These are phyloP conservation scores for Trametes polyzona DNA, from an alignment of 1,284 basidiomycete genomes.

Conservation along the genomic window DNA sequence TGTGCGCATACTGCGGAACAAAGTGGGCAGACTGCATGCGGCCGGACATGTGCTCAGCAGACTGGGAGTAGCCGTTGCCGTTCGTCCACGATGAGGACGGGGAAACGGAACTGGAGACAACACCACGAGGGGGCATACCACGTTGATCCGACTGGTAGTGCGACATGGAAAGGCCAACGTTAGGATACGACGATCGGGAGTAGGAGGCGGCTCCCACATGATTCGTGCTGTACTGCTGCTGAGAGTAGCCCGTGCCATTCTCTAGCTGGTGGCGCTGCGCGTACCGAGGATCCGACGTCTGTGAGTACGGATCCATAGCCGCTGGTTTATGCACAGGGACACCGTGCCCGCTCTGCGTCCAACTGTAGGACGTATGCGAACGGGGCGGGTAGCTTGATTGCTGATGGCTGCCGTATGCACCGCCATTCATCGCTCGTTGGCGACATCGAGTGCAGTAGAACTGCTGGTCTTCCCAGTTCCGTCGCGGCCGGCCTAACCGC, in stretches of 20 bases:
- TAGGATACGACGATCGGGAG: slow-evolving; percentile 24
- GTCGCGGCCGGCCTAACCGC: slow-evolving; percentile 56
- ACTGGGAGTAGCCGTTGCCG: slow-evolving; percentile 18
- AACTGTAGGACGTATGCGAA: slow-evolving; percentile 18
- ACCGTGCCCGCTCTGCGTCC: slow-evolving; percentile 14
- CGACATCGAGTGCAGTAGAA: slow-evolving; percentile 60
- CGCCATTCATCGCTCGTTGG: slow-evolving; percentile 13
- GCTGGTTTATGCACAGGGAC: slow-evolving; percentile 20
- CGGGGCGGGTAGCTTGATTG: slow-evolving; percentile 10
- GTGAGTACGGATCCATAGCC: slow-evolving; percentile 18
- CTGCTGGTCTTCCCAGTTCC: slow-evolving; percentile 75
- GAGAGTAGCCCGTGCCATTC: slow-evolving; percentile 24
- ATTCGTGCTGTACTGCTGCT: slow-evolving; percentile 20
- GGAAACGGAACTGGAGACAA: slow-evolving; percentile 1
- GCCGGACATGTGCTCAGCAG: slow-evolving; percentile 14
- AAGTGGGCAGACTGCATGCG: slow-evolving; percentile 21
- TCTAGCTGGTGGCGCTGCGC: slow-evolving; percentile 18
- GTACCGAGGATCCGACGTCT: slow-evolving; percentile 25
- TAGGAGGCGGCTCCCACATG: slow-evolving; percentile 19
- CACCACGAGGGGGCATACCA: slow-evolving; percentile 19
- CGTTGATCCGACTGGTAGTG: slow-evolving; percentile 30
- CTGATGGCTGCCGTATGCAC: slow-evolving; percentile 11
- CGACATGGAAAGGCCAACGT: slow-evolving; percentile 21
- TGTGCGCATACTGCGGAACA: slow-evolving; percentile 21
- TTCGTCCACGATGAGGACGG: slow-evolving; percentile 14